These are phyloP conservation scores for Arthromyces matolae DNA, from an alignment of 768 basidiomycete genomes.

Conservation along the genomic window DNA sequence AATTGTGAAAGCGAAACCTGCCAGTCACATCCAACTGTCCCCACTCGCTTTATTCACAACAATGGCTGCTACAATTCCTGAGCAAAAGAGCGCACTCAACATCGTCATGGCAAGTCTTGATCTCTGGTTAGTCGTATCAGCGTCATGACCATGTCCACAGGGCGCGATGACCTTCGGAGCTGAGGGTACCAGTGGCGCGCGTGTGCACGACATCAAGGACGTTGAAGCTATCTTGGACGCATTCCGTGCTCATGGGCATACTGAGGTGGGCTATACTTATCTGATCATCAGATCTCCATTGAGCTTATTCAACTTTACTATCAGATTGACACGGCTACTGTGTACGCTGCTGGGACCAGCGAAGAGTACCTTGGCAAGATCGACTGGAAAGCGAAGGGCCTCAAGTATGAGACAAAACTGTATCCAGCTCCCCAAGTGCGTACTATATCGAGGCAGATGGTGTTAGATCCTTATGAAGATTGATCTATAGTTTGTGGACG, in stretches of 20 bases:
- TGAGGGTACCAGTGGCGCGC: conserved; percentile 34
- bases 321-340: conserved; percentile 18
- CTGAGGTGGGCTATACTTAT: conserved; percentile 8
- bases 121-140: too few relatives aligned
- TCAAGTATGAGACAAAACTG: conserved; percentile 60
- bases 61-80: conserved; percentile 17
- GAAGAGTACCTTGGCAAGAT: conserved; percentile 54
- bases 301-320: not conserved
- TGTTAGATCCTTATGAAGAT: too few relatives aligned
- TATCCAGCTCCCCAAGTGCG: conserved; percentile 34
- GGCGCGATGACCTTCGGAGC: conserved; percentile 47
- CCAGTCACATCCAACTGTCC: too few relatives aligned
- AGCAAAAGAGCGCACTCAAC: conserved; percentile 41
- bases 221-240: conserved; percentile 46
- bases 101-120: conserved; percentile 47
- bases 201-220: conserved; percentile 40
- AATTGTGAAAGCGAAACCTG: too few relatives aligned
- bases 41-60: not conserved
- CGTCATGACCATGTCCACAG: conserved; percentile 21
- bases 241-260: conserved; percentile 53
- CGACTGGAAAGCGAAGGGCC: conserved; percentile 44
- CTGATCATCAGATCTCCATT: not conserved
- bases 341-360: conserved; percentile 47
- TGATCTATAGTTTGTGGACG: not conserved
- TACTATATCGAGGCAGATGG: not conserved